Evolutionary conservation across 148 eudicot genomes (phyloP).

Genomic region (Rhododendron simsii): DNA sequence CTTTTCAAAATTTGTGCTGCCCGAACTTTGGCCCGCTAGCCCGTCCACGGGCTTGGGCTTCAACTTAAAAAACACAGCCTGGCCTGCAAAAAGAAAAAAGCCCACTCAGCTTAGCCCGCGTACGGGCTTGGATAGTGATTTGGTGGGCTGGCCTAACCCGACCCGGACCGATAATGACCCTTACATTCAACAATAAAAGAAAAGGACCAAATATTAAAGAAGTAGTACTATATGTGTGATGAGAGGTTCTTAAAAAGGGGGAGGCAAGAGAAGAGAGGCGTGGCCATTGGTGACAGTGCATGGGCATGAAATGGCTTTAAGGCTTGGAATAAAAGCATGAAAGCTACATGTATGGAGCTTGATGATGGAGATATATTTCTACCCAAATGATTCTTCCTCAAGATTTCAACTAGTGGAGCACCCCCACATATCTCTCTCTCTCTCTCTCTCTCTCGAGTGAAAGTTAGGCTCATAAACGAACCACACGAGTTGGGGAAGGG

Average conservation of each 20-base stretch:
- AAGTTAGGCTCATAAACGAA: not conserved
- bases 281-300: slow-evolving; percentile 30
- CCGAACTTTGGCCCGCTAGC: no score
- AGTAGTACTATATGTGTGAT: not conserved
- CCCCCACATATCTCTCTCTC: slow-evolving; percentile 7
- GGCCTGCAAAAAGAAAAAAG: no score
- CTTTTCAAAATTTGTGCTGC: no score
- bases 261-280: slow-evolving; percentile 20
- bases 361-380: slow-evolving; percentile 16
- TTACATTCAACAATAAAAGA: not conserved
- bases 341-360: slow-evolving; percentile 2
- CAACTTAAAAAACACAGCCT: no score
- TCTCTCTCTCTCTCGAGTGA: not conserved
- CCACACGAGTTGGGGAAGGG: not conserved
- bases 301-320: slow-evolving; percentile 20
- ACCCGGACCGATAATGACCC: no score
- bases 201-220: not conserved
- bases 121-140: no score
- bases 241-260: slow-evolving; percentile 17
- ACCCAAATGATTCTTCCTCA: slow-evolving; percentile 15
- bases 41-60: no score
- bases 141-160: no score
- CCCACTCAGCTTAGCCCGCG: no score
- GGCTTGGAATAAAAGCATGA: slow-evolving; percentile 19
- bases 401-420: not conserved